Base-by-base conservation (phyloP, 495 filamentous ascomycete species). In the Penicillium atrosanguineum region DNA sequence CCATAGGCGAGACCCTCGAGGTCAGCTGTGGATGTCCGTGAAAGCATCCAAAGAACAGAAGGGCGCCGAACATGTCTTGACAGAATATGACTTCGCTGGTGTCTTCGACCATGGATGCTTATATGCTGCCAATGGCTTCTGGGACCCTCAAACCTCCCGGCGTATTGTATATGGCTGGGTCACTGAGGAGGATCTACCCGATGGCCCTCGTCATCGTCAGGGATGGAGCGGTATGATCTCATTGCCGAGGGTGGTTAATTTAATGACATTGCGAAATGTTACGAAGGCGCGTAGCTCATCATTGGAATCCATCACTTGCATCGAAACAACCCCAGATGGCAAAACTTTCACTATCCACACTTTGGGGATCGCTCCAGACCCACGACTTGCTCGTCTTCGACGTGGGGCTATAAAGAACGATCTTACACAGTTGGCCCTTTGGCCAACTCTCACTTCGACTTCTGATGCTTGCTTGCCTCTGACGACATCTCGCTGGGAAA, bases 211-310 rank as follows among this genome's bases (percentile, higher is more conserved):
- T 5, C 58, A 70, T 59, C 60, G 56, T 1, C 72, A 74, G 47
- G 68, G 67, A n/a, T 75, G 71, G 68, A 74, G 70, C 25, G 68
- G 72, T 12, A 36, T 72, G 52, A 61, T 71, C n/a, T 74, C 72
- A 11, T 38, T 74, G 5, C 72, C 71, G 8, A 60, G 69, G 16
- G 55, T 60, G 11, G 51, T 66, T 3, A 39, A 53, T 11, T 34
- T 75, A 26, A 53, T 59, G 52, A 70, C 66, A 14, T 19, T 73
- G 16, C 42, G 47, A 12, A 44, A 55, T 42, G 67, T 74, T 8
- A 63, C 47, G 18, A 62, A 56, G 15, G 69, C 72, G 0, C 69
- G 71, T 11, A 29, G 14, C n/a, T 69, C 72, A 7, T 26, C 41
- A 1, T 44, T 75, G 26, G 37, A 51, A 18, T 46, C 49, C 2